Conservation (phyloP, 352 stramenopile species). For the Phytophthora lateralis region DNA sequence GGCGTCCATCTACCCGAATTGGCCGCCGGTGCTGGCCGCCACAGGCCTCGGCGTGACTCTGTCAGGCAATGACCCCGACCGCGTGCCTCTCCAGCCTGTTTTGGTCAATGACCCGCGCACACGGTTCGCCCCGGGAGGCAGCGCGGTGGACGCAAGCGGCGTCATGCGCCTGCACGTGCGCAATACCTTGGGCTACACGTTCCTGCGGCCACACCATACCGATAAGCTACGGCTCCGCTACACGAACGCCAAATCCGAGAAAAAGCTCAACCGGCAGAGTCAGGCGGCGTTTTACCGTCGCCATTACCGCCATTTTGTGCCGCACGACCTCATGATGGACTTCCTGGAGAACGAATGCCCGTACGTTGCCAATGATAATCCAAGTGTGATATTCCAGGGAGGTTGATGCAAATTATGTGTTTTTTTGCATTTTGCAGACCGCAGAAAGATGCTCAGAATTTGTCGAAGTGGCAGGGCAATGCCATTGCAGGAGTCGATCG, state of each 20-base stretch:
- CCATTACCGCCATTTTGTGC: constrained; percentile 54
- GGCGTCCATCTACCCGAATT: constrained; percentile 58
- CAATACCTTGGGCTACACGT: constrained; percentile 59
- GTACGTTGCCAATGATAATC: constrained; percentile 29
- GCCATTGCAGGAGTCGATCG: constrained; percentile 49
- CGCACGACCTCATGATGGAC: constrained; percentile 46
- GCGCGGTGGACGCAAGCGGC: constrained; percentile 54
- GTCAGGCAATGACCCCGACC: constrained; percentile 47
- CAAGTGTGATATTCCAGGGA: background rate
- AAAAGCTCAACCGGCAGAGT: background rate
- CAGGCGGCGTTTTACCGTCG: constrained; percentile 41
- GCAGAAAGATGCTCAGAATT: constrained; percentile 25
- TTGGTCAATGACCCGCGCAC: constrained; percentile 59
- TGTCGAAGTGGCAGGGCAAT: constrained; percentile 74
- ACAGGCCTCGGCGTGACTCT: constrained; percentile 59
- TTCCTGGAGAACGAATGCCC: constrained; percentile 39
- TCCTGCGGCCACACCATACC: constrained; percentile 53
- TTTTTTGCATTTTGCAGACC: constrained; percentile 10
- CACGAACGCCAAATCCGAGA: background rate
- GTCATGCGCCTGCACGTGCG: constrained; percentile 58
- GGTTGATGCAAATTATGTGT: background rate
- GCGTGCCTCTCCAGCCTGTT: constrained; percentile 51
- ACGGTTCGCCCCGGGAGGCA: constrained; percentile 28
- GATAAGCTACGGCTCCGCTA: constrained; percentile 27
- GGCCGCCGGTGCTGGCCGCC: constrained; percentile 50